Evolutionary conservation across 2,329 filamentous ascomycete species (phyloP), one percentile per base, ranked within the genome.

Genomic region (Intubia oerlemansii): DNA sequence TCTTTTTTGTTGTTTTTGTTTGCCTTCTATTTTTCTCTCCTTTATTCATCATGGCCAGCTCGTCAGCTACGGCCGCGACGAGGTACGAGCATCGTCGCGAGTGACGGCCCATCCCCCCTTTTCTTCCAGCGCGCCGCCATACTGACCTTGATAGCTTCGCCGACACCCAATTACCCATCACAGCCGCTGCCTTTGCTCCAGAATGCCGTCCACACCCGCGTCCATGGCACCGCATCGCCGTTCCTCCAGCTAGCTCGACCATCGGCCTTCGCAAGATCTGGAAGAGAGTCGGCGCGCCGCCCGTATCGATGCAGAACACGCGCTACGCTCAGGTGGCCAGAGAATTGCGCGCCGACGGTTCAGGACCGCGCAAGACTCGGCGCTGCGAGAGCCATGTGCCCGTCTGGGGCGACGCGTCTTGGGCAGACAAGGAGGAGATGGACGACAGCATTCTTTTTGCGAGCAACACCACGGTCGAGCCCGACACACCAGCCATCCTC

Each of bases 261-360:
- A 29, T 23, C 13, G 37, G 27, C 27, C 32, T 34, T 15, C 36
- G 36, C 26, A 44, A 28, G 17, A 43, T 50, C 9, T 46, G 45
- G 44, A 50, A 50, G 32, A 39, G 46, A 10, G 40, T 47, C 10
- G 40, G 36, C 20, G 39, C 39, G 5, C 28, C 39, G 7, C 27
- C 30, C 4, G 10, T 21, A 4, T 28, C 28, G 9, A 12, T 14
- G 3, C 26, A 25, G 4, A 25, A 38, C 24, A 17, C 27, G 8
- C 21, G 28, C 1, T 44, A 47, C 28, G 14, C 25, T 4, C 25
- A 32, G 19, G 39, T 34, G 3, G 27, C 37, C 10, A 18, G 31
- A 5, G 53, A 56, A 34, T 39, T 56, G 5, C 40, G 45, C 11
- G 42, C 38, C 15, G 44, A 46, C 14, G 47, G 49, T 3, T 27